These are phyloP conservation scores for Cyberlindnera xylosilytica DNA, from an alignment of 805 yeast genomes.

Conservation along the genomic window DNA sequence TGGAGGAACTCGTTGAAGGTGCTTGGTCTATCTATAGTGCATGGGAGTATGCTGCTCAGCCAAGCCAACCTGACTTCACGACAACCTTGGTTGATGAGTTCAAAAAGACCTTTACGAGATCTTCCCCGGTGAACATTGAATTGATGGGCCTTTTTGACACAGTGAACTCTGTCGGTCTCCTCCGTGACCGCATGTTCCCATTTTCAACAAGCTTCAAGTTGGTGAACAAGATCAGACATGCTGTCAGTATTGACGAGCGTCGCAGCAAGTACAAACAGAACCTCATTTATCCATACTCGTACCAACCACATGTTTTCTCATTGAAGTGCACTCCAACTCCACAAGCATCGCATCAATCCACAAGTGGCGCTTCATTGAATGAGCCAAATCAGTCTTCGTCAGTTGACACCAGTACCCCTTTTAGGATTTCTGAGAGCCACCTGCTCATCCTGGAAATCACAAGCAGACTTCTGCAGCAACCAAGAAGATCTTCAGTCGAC, in stretches of 20 bases:
- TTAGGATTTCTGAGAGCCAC: neutral
- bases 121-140: slow-evolving; percentile 40
- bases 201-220: slow-evolving; percentile 47
- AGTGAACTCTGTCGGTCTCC: slow-evolving; percentile 60
- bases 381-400: no score
- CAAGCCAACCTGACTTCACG: slow-evolving; percentile 40
- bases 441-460: neutral
- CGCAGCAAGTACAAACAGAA: slow-evolving; percentile 61
- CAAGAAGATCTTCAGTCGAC: slow-evolving; percentile 5
- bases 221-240: slow-evolving; percentile 63
- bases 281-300: slow-evolving; percentile 43
- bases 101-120: slow-evolving; percentile 49
- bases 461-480: neutral
- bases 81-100: slow-evolving; percentile 51
- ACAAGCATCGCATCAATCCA: no score
- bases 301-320: slow-evolving; percentile 32
- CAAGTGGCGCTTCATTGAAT: no score
- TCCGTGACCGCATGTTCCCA: slow-evolving; percentile 58
- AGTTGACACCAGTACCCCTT: no score
- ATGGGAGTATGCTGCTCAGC: slow-evolving; percentile 62
- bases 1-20: slow-evolving; percentile 51
- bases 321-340: slow-evolving; percentile 12
- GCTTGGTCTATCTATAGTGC: slow-evolving; percentile 63
- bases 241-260: slow-evolving; percentile 65
- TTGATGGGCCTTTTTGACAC: slow-evolving; percentile 72